Conservation (phyloP, 345 rosid genomes). For the Arabis alpina region DNA sequence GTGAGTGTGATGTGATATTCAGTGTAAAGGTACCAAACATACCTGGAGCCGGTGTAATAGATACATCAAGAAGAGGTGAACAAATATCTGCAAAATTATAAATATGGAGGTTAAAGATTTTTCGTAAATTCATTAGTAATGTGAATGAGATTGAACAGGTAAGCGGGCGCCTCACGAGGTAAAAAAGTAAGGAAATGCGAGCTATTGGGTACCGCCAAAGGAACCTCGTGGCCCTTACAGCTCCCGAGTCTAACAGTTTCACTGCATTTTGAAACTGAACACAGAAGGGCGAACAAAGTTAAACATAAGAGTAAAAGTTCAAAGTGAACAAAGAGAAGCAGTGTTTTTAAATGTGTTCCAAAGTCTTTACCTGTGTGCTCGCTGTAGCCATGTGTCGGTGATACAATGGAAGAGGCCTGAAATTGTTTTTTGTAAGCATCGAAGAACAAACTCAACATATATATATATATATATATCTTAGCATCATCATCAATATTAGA, state of each 20-base stretch:
- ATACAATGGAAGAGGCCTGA: constrained; percentile 94
- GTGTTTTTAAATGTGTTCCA: constrained; percentile 11
- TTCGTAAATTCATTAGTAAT: background rate
- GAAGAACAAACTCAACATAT: constrained; percentile 50
- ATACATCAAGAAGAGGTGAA: constrained; percentile 97
- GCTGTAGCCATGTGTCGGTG: constrained; percentile 61
- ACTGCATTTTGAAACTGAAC: constrained; percentile 92
- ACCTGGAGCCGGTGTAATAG: constrained; percentile 98
- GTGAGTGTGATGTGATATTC: background rate
- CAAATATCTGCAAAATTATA: constrained; percentile 72
- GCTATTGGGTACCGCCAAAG: constrained; percentile 98
- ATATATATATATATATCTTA: too few species aligned
- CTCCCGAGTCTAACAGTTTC: constrained; percentile 86
- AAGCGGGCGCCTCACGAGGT: constrained; percentile 62
- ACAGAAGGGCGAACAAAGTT: constrained; percentile 30
- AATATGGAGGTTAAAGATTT: background rate
- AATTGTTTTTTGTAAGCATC: constrained; percentile 27
- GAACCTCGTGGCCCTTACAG: constrained; percentile 95
- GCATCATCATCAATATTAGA: background rate
- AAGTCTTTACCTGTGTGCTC: constrained; percentile 66
- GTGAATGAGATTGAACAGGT: background rate
- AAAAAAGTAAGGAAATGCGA: constrained; percentile 72
- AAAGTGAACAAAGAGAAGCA: background rate
- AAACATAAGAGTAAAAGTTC: constrained; percentile 7
- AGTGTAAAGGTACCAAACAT: constrained; percentile 3